These are phyloP conservation scores for Magnaporthiopsis poae DNA, from an alignment of 2,329 filamentous ascomycete species.

Conservation along the genomic window DNA sequence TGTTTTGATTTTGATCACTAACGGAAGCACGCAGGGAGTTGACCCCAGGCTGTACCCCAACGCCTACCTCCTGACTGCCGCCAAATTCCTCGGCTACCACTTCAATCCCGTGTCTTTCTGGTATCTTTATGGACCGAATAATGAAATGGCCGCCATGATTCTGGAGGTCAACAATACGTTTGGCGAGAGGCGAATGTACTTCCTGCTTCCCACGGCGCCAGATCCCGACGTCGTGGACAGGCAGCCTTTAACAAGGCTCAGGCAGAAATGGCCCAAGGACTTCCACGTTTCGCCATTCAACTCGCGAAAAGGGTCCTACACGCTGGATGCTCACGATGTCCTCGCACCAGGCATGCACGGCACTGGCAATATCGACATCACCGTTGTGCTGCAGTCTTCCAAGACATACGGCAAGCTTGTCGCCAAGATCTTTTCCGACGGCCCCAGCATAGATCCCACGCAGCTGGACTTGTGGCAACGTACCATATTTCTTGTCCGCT, in stretches of 20 bases:
- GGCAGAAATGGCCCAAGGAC: slow-evolving; percentile 53
- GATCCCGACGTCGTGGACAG: background rate
- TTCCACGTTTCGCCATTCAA: slow-evolving; percentile 74
- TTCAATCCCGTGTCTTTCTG: slow-evolving; percentile 73
- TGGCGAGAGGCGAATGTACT: slow-evolving; percentile 59
- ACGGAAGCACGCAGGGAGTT: slow-evolving; percentile 35
- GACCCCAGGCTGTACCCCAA: slow-evolving; percentile 51
- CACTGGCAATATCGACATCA: slow-evolving; percentile 41
- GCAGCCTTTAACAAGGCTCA: slow-evolving; percentile 26
- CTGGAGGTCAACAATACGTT: slow-evolving; percentile 72
- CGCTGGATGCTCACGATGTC: slow-evolving; percentile 38
- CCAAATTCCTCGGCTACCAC: slow-evolving; percentile 57
- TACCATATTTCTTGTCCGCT: slow-evolving; percentile 38
- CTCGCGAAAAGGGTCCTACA: slow-evolving; percentile 46
- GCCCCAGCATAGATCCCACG: slow-evolving; percentile 38
- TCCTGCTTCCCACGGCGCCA: slow-evolving; percentile 31
- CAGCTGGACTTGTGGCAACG: slow-evolving; percentile 33
- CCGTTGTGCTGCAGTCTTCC: slow-evolving; percentile 51
- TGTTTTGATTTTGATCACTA: background rate
- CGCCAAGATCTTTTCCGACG: slow-evolving; percentile 47
- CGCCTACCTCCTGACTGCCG: slow-evolving; percentile 62
- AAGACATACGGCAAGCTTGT: slow-evolving; percentile 52
- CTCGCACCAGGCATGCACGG: slow-evolving; percentile 29
- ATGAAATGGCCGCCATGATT: slow-evolving; percentile 53
- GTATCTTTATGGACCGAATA: slow-evolving; percentile 58